phyloP scores from a whole-genome alignment of 169 alveolate species.

The Amoebophrya sp. region DNA sequence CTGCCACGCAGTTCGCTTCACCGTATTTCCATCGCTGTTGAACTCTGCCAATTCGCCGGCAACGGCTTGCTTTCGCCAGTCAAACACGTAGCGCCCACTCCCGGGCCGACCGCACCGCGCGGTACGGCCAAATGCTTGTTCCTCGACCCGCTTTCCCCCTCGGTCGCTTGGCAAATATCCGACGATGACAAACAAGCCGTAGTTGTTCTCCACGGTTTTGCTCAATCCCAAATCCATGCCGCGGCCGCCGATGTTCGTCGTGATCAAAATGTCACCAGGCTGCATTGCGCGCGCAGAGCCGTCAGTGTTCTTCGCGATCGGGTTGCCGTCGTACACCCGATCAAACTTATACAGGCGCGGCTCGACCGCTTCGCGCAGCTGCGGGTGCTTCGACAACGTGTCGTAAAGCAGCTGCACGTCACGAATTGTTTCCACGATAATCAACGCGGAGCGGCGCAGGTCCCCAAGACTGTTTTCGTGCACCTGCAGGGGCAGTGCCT shows the following conservation, averaged over 20 bases:
- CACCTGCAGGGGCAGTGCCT: background rate
- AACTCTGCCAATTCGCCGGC: too few species aligned
- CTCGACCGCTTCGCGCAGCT: background rate
- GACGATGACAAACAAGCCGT: background rate
- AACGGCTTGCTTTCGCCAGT: too few species aligned
- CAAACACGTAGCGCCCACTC: too few species aligned
- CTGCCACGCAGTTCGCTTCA: too few species aligned
- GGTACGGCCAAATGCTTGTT: background rate
- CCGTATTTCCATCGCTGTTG: too few species aligned
- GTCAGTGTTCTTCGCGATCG: background rate
- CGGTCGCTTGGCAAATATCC: background rate
- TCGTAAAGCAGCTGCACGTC: background rate
- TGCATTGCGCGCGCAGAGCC: background rate
- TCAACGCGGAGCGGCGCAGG: background rate
- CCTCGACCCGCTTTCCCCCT: background rate
- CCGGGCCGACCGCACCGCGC: too few species aligned
- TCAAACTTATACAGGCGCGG: background rate
- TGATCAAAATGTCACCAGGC: background rate
- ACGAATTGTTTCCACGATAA: background rate
- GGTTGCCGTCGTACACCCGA: too few species aligned
- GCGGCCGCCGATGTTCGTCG: constrained; percentile 2
- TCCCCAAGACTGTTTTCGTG: background rate
- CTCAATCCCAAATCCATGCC: background rate
- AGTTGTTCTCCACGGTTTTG: background rate
- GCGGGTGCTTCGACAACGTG: background rate